Base-by-base conservation (phyloP, 169 alveolate species). In the Amoebophrya sp. region DNA sequence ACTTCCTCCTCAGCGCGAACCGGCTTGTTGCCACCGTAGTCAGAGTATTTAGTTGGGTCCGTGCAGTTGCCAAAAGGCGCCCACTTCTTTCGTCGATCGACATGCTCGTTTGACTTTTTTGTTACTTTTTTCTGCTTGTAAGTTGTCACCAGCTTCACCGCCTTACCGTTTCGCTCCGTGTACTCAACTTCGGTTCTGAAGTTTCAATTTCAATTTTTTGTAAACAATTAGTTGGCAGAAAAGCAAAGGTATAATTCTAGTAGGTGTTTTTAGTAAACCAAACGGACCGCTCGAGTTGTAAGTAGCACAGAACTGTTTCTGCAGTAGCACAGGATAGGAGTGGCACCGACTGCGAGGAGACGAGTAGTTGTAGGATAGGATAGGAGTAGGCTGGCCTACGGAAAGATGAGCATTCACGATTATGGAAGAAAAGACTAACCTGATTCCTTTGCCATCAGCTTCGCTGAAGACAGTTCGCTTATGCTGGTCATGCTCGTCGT, bases 141-240 rank as follows among this genome's bases (percentile, higher is more conserved):
- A 89, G 76, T 92, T 89, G 90, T 92, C 39, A 92, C 90, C 89
- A 92, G 90, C 78, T 91, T 90, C 91, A 78, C 90, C 36, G 94
- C 90, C 0, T 1, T 91, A 0, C 92, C 92, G 77, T 18, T 47
- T 6, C 65, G 65, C 18, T 47, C 65, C 29, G 65, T 47, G 65
- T 47, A 47, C 65, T 47, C 65, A 6, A 47, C 65, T 47, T 47
- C 65, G 29, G 65, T 47, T n/a, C n/a, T n/a, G n/a, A n/a, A n/a
- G n/a, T n/a, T n/a, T n/a, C n/a, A n/a, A n/a, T n/a, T n/a, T n/a
- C n/a, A n/a, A n/a, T n/a, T n/a, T n/a, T n/a, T n/a, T n/a, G n/a
- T n/a, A n/a, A n/a, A n/a, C n/a, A n/a, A n/a, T n/a, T n/a, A n/a
- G n/a, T n/a, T n/a, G n/a, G n/a, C n/a, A n/a, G n/a, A n/a, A n/a